phyloP scores from a whole-genome alignment of 495 filamentous ascomycete genomes.

The Penicillium samsonianum region DNA sequence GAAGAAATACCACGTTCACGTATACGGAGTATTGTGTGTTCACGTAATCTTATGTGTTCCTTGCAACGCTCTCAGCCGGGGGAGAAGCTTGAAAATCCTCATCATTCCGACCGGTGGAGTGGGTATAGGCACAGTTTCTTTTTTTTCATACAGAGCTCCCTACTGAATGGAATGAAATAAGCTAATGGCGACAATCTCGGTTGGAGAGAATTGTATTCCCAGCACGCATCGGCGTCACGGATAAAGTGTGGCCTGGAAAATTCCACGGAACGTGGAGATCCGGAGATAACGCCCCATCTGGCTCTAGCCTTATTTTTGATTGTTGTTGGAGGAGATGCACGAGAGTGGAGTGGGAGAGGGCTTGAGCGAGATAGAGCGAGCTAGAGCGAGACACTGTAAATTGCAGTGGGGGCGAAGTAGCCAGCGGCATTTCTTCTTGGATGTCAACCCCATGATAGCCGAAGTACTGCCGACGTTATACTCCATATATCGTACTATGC shows the following conservation, averaged over 20 bases:
- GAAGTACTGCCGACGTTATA: too few species aligned
- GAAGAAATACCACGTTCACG: not conserved
- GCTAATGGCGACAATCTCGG: too few species aligned
- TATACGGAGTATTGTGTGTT: not conserved
- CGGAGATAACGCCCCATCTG: not conserved
- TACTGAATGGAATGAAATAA: too few species aligned
- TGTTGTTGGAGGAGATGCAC: not conserved
- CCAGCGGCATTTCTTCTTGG: not conserved
- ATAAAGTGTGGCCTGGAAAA: not conserved
- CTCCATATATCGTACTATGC: too few species aligned
- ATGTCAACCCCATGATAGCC: constrained; percentile 3
- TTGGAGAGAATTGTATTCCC: too few species aligned
- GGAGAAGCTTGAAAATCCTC: too few species aligned
- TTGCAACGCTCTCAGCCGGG: too few species aligned
- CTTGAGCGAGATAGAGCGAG: not conserved
- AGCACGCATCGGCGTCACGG: not conserved
- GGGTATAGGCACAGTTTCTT: too few species aligned
- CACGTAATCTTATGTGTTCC: too few species aligned
- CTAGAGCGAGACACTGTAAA: not conserved
- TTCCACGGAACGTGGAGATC: not conserved
- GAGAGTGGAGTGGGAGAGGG: not conserved
- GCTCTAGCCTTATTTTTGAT: not conserved
- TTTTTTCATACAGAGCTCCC: too few species aligned
- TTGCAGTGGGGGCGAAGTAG: not conserved
- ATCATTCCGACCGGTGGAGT: not conserved